These are phyloP conservation scores for Neophaeococcomyces aloes DNA, from an alignment of 2,329 filamentous ascomycete species.

Conservation along the genomic window DNA sequence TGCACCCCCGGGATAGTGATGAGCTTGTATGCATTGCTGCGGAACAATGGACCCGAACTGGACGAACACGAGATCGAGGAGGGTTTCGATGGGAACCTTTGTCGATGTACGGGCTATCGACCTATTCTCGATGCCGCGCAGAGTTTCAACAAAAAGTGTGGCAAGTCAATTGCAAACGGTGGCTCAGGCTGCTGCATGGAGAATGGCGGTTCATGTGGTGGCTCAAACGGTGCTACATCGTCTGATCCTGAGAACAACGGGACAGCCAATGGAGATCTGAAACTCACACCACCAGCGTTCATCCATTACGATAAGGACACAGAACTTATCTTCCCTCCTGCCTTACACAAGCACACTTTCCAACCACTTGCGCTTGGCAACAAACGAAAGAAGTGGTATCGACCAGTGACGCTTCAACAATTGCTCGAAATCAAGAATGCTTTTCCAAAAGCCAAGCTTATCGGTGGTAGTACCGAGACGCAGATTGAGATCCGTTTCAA, in stretches of 20 bases:
- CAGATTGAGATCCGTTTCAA: constrained; percentile 99
- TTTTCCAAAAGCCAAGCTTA: constrained; percentile 80
- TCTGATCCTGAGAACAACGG: constrained; percentile 40
- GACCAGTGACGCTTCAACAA: constrained; percentile 76
- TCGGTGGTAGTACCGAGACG: constrained; percentile 91
- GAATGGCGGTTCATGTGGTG: constrained; percentile 50
- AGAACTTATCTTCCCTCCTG: constrained; percentile 86
- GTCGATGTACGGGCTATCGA: constrained; percentile 87
- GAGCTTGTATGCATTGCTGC: constrained; percentile 83
- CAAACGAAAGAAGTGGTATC: constrained; percentile 87
- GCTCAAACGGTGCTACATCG: constrained; percentile 23
- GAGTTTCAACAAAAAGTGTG: constrained; percentile 61
- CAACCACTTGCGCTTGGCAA: constrained; percentile 81
- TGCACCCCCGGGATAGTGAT: constrained; percentile 97
- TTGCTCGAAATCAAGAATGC: constrained; percentile 82
- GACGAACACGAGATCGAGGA: constrained; percentile 81
- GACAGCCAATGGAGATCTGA: constrained; percentile 27
- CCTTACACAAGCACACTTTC: constrained; percentile 71
- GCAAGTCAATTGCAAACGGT: constrained; percentile 47
- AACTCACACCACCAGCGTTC: constrained; percentile 78
- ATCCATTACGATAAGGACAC: constrained; percentile 92
- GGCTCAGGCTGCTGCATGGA: constrained; percentile 65
- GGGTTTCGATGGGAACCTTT: constrained; percentile 93
- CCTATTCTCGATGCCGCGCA: constrained; percentile 91
- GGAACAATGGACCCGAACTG: constrained; percentile 54